phyloP scores from a whole-genome alignment of 176 grass and related monocot genomes.

The Urochloa ruziziensis region DNA sequence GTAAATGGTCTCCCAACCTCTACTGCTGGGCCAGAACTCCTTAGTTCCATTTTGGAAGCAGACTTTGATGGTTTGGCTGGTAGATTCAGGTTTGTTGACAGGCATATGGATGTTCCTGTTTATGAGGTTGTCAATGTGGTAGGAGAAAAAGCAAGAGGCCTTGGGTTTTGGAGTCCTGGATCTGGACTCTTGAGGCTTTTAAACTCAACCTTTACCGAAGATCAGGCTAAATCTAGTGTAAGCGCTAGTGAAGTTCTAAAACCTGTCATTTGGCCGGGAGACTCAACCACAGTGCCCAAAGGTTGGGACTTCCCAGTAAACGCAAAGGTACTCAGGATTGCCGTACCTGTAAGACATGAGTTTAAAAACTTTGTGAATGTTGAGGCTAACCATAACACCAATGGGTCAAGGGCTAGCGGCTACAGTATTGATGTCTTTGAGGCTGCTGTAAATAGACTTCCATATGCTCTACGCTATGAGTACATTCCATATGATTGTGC shows the following conservation, averaged over 20 bases:
- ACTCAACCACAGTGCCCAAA: conserved; percentile 30
- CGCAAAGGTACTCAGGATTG: conserved; percentile 38
- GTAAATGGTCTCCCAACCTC: conserved; percentile 6
- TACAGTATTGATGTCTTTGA: conserved; percentile 74
- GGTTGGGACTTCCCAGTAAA: conserved; percentile 57
- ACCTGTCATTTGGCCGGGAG: conserved; percentile 53
- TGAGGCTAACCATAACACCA: conserved; percentile 12
- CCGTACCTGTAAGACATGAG: conserved; percentile 41
- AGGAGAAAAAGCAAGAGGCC: background rate
- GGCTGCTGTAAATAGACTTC: conserved; percentile 35
- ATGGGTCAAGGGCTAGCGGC: conserved; percentile 24
- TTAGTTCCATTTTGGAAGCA: conserved; percentile 29
- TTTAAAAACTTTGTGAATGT: conserved; percentile 61
- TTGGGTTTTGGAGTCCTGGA: conserved; percentile 41
- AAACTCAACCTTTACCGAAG: background rate
- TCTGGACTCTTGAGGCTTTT: conserved; percentile 14
- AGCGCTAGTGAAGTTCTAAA: background rate
- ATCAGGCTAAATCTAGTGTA: background rate
- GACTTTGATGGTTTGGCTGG: conserved; percentile 56
- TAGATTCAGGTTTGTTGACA: conserved; percentile 39
- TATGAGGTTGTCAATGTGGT: conserved; percentile 62
- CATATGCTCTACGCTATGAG: conserved; percentile 39
- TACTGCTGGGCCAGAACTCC: conserved; percentile 26
- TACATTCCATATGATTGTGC: conserved; percentile 36
- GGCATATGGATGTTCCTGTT: conserved; percentile 33